Base-by-base conservation (phyloP, 164 flowering plant genomes). In the Macadamia integrifolia region DNA sequence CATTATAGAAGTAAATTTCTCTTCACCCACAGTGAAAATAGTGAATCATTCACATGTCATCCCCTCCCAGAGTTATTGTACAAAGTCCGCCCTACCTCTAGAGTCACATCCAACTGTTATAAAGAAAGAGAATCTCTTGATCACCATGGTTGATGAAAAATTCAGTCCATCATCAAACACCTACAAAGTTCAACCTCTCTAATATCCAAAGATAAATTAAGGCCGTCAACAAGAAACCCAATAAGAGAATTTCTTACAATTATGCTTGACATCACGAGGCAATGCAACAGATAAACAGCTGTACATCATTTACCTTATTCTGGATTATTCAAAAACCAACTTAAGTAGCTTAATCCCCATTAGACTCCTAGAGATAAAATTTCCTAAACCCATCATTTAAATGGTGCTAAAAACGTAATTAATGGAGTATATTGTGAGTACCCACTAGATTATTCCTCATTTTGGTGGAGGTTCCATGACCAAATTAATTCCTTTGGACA, bases 381-480 rank as follows among this genome's bases (percentile, higher is more conserved):
- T 62, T 67, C 57, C 31, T 46, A 58, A 29, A 30, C 43, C 43
- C 66, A 64, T 64, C 66, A 49, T 64, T 64, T 59, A n/a, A 58
- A 44, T 28, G 0, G 30, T n/a, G 17, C 48, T 68, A 68, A 59
- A 56, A 55, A 62, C 61, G 10, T 40, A 42, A 63, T 58, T 7
- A 43, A 48, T 74, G 62, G 61, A 31, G 70, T 67, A n/a, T 44
- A 52, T 50, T 64, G 64, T 62, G 48, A 52, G 15, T 62, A 23
- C 60, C 78, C 83, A 80, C 80, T 77, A 55, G 50, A 12, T 58
- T 7, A 66, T 74, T 76, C 71, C 76, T 68, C 70, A 67, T 67
- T 60, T 72, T 10, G 66, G 78, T 80, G 80, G 78, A 72, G 31
- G 67, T 48, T 62, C 78, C 64, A 72, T 64, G 58, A 40, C 46